Evolutionary conservation across 345 rosid genomes (phyloP), one percentile per base, ranked within the genome.

Genomic region (Salix viminalis): DNA sequence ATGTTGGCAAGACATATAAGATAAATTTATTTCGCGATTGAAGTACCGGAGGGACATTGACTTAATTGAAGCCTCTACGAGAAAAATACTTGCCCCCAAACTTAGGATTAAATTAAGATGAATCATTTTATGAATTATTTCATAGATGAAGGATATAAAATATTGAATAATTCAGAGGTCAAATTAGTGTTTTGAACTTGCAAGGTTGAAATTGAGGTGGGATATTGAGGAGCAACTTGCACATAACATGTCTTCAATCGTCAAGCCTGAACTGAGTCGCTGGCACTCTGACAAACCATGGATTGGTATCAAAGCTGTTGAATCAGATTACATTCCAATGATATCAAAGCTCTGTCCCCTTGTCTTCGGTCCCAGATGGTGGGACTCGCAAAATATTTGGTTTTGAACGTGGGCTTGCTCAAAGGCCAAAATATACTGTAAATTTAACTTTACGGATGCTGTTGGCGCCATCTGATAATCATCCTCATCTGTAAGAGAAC

Each of bases 401-500:
- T 34, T 50, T 30, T 37, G 76, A 60, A 68, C 69, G 39, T n/a
- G 77, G 80, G 80, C 36, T 46, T 18, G 14, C n/a, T 52, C 61
- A 52, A 71, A 68, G 46, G 68, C 80, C 84, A 85, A 87, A 81
- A 69, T 75, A 75, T 76, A 77, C 83, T 75, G 76, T 83, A 32
- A 65, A 48, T 60, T 34, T 71, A 71, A 13, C 85, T 83, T 81
- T 77, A 74, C 79, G 71, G 83, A 82, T 82, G 88, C 83, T 80
- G 78, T 58, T 67, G 84, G 80, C 85, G 56, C 72, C 72, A 67
- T 65, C 69, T 58, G 50, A 62, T 69, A 21, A 69, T 77, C 66
- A 80, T 71, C 58, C 68, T 80, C 65, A 62, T 75, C 67, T 77
- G 58, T 36, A 76, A 73, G 78, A 76, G 80, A 84, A 72, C 83